Evolutionary conservation across 1,284 basidiomycete species (phyloP), one percentile per base, ranked within the genome.

Genomic region (Apiotrichum laibachii): DNA sequence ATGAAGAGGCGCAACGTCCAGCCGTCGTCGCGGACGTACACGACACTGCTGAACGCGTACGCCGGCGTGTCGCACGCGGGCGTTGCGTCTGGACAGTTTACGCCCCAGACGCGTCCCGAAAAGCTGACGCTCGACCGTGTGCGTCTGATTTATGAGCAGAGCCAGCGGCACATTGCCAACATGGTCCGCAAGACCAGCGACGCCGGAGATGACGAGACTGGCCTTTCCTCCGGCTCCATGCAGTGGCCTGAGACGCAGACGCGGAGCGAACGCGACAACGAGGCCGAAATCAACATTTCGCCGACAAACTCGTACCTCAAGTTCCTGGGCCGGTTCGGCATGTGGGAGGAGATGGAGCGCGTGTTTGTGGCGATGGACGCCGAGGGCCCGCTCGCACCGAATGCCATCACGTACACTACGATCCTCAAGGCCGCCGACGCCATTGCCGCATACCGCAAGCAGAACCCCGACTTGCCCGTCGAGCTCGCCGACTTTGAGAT

Each of bases 1-100:
- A 79, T 79, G 78, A 78, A 78, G 63, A 77, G 75, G 55, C 61
- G 72, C 31, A 71, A 70, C n/a, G 67, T 75, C 18, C 55, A 56
- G 19, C 75, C 78, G 0, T 68, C 67, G 0, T 64, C 69, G 15
- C 56, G 73, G 13, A 79, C 77, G 2, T 79, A 68, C 59, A 73
- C 72, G 6, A 70, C 67, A 8, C 56, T 79, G 48, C 63, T 79
- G 26, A 73, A 74, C 55, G 69, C 72, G 16, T 79, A 72, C 58
- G 68, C 72, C 12, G 67, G 68, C 5, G 53, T 70, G 1, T 31
- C 65, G 16, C 71, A 71, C 50, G 54, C 37, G 21, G 53, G n/a
- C 34, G 40, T 39, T 48, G 55, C 34, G 22, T 40, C 22, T 12
- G 64, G 10, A 18, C 48, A 15, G 19, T 64, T 54, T 22, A 51